Evolutionary conservation across 140 eudicot species (phyloP), one percentile per base, ranked within the genome.

Genomic region (Cichorium intybus): DNA sequence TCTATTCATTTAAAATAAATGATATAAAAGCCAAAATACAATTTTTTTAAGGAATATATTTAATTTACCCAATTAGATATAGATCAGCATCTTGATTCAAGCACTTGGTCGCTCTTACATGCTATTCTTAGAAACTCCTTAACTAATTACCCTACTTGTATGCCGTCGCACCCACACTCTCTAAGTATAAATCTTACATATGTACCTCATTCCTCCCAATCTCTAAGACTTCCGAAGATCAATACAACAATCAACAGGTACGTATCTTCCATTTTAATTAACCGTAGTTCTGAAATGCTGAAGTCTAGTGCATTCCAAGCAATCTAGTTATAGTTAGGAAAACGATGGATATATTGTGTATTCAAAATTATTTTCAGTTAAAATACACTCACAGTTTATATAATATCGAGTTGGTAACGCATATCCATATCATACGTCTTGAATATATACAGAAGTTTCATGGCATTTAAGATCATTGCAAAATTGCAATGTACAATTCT

Each of bases 81-180:
- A 26, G 6, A 16, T 27, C 31, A 22, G 5, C 35, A 45, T 43
- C 56, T 35, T 8, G 55, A 62, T 34, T 51, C 37, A 58, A 29
- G 65, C 68, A 37, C 68, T 74, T 66, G 74, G 78, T 73, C 78
- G 31, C 26, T 37, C 18, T 20, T 18, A 6, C 46, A 64, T 65
- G 55, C 68, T 74, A 74, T 74, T 65, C 53, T 65, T 66, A 74
- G 79, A 66, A 56, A 66, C 62, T 16, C 18, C 10, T 74, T 48
- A 74, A 66, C 73, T 56, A 46, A 65, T 35, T 23, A 57, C 79
- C 79, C 74, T 74, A 74, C 62, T 65, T 74, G 79, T 66, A 66
- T 64, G 78, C 61, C 47, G 61, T 64, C 55, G 20, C 24, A 35
- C 12, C 18, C 68, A 34, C 68, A 56, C 72, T 53, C 72, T 33